Evolutionary conservation across 257 asterid species (phyloP).

Genomic region (Lantana camara): DNA sequence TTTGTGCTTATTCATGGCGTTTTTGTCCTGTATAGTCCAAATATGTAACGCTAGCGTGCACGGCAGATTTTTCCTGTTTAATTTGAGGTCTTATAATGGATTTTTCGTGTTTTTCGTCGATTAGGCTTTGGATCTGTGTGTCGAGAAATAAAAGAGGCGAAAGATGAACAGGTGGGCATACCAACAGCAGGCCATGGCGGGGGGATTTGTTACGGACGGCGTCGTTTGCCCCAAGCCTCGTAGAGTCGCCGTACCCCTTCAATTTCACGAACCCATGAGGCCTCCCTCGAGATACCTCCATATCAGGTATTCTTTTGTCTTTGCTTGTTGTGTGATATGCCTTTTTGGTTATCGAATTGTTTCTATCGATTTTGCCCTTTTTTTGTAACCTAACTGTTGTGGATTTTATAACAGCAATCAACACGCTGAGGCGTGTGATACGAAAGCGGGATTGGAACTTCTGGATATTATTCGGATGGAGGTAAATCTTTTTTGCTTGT

Average conservation of each 20-base stretch:
- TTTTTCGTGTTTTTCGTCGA: not conserved
- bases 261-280: conserved; percentile 32
- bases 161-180: conserved; percentile 51
- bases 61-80: not conserved
- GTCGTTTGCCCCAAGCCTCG: conserved; percentile 65
- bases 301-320: conserved; percentile 28
- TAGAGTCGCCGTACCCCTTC: conserved; percentile 32
- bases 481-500: conserved; percentile 38
- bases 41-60: not conserved
- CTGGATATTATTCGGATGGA: conserved; percentile 54
- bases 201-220: conserved; percentile 40
- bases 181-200: conserved; percentile 42
- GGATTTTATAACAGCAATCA: conserved; percentile 30
- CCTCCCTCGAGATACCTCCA: conserved; percentile 29
- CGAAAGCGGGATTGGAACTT: conserved; percentile 54
- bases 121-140: conserved; percentile 32
- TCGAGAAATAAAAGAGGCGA: conserved; percentile 22
- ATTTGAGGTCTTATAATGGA: conserved; percentile 1
- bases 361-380: not conserved
- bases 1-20: not conserved
- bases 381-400: not conserved
- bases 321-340: too few species aligned
- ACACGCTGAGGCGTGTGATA: conserved; percentile 45
- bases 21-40: not conserved
- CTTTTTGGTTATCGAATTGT: too few species aligned